Conservation (phyloP, 2,329 filamentous ascomycete species). For the Fusarium nanum region DNA sequence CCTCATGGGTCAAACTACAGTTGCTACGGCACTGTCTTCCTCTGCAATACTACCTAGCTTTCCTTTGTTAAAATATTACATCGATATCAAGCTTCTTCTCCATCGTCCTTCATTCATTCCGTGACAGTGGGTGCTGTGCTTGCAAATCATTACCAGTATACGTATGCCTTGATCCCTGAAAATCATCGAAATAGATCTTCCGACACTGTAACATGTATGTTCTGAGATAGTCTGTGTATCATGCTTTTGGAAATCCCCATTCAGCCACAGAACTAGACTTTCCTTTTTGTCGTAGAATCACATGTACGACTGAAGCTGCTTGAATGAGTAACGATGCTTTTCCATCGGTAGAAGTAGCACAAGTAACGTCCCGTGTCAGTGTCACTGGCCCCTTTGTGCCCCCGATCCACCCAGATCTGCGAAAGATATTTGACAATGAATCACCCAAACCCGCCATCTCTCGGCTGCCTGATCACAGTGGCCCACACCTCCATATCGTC, state of each 20-base stretch:
- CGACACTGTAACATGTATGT: not conserved
- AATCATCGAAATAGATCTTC: not conserved
- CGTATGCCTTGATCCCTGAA: too few species aligned
- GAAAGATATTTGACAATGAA: not conserved
- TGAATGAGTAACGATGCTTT: not conserved
- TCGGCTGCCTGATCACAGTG: not conserved
- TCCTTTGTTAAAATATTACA: not conserved
- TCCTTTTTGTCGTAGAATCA: not conserved
- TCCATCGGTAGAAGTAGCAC: not conserved
- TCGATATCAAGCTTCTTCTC: not conserved
- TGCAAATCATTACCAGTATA: too few species aligned
- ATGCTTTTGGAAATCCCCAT: not conserved
- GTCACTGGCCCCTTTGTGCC: fast-evolving
- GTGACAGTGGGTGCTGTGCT: too few species aligned
- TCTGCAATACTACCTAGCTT: not conserved
- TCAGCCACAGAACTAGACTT: not conserved
- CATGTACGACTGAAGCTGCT: not conserved
- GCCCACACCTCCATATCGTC: too few species aligned
- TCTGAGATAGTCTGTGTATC: not conserved
- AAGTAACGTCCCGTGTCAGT: not conserved
- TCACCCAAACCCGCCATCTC: not conserved
- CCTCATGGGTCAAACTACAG: too few species aligned
- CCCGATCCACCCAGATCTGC: not conserved
- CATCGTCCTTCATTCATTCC: too few species aligned
- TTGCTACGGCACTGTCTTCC: too few species aligned